These are phyloP conservation scores for Lachancea nothofagi DNA, from an alignment of 805 yeast genomes.

Conservation along the genomic window DNA sequence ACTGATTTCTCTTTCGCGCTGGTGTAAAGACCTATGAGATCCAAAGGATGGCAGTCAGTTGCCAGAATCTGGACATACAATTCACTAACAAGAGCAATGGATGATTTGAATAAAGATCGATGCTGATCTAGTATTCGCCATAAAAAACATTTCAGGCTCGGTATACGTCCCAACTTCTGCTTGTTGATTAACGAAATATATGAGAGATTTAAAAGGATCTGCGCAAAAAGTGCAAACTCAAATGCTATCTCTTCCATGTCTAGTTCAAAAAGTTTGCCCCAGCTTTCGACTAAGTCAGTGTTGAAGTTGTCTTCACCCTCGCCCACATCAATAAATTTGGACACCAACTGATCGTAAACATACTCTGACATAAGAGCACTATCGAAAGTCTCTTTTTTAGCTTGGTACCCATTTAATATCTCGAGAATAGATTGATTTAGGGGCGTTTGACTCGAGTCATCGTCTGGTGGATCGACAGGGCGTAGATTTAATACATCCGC, in stretches of 20 bases:
- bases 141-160: conserved; percentile 8
- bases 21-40: conserved; percentile 17
- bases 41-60: conserved; percentile 17
- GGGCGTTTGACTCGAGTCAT: not conserved
- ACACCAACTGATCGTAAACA: conserved; percentile 17
- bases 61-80: conserved; percentile 17
- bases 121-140: conserved; percentile 6
- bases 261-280: conserved; percentile 14
- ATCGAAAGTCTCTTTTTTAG: not conserved
- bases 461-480: not conserved
- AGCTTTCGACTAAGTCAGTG: conserved; percentile 8
- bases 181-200: conserved; percentile 23
- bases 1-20: not conserved
- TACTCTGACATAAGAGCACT: conserved; percentile 13
- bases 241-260: not conserved
- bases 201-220: conserved; percentile 22
- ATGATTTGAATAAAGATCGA: not conserved
- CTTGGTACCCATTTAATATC: conserved; percentile 1
- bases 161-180: conserved; percentile 15
- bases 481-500: conserved; percentile 4
- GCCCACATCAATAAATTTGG: conserved; percentile 14
- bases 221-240: conserved; percentile 15
- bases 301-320: conserved; percentile 20
- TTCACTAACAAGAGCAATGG: conserved; percentile 13
- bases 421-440: not conserved